phyloP scores from a whole-genome alignment of 495 filamentous ascomycete genomes.

The Penicillium herquei region DNA sequence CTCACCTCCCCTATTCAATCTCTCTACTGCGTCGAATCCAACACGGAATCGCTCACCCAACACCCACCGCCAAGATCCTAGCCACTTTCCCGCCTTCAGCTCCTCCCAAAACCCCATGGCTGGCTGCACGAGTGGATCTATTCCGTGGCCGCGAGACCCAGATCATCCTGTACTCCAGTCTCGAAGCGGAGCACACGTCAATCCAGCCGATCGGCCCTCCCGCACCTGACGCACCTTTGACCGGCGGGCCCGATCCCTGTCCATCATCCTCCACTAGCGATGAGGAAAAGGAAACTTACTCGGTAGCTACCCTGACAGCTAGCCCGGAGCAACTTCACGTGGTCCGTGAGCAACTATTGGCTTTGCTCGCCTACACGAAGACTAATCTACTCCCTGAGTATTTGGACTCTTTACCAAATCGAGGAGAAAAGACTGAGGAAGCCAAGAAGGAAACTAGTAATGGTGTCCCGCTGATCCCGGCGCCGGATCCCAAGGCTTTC shows the following conservation, averaged over 20 bases:
- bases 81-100: slow-evolving; percentile 35
- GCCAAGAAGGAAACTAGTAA: not conserved
- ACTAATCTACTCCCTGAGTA: slow-evolving; percentile 25
- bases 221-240: no score
- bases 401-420: slow-evolving; percentile 16
- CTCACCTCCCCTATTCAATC: slow-evolving; percentile 55
- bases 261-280: not conserved
- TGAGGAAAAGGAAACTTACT: slow-evolving; percentile 3
- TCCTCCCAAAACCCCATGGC: slow-evolving; percentile 29
- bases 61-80: slow-evolving; percentile 42
- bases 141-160: slow-evolving; percentile 58
- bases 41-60: slow-evolving; percentile 42
- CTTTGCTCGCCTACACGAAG: slow-evolving; percentile 28
- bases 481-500: slow-evolving; percentile 30
- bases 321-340: slow-evolving; percentile 6
- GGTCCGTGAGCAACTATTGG: slow-evolving; percentile 30
- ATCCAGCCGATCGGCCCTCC: slow-evolving; percentile 17
- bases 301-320: slow-evolving; percentile 13
- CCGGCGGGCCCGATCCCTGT: not conserved
- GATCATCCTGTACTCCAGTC: slow-evolving; percentile 56
- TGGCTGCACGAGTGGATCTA: slow-evolving; percentile 59
- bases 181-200: slow-evolving; percentile 41
- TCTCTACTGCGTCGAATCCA: slow-evolving; percentile 58
- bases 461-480: slow-evolving; percentile 22
- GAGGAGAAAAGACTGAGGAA: not conserved